Conservation (phyloP, 257 asterid genomes). For the Linaria vulgaris region DNA sequence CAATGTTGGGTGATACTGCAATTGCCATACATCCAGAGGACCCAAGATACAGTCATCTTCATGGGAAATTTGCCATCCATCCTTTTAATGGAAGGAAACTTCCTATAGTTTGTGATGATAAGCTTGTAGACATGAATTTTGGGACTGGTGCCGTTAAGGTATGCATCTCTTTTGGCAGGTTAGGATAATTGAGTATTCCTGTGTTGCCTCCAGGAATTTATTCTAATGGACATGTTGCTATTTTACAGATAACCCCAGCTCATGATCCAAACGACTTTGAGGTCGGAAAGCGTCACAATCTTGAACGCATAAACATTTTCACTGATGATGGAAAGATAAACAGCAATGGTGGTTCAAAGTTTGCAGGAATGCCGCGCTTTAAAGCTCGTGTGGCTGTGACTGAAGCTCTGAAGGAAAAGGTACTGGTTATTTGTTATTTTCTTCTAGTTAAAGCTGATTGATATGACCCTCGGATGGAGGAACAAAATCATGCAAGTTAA, state of each 20-base stretch:
- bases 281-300: slow-evolving; percentile 90
- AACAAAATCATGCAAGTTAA: neutral
- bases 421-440: slow-evolving; percentile 17
- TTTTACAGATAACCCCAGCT: slow-evolving; percentile 91
- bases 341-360: slow-evolving; percentile 75
- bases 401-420: slow-evolving; percentile 77
- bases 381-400: slow-evolving; percentile 81
- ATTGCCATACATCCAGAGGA: slow-evolving; percentile 95
- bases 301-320: slow-evolving; percentile 75
- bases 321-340: slow-evolving; percentile 96
- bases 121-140: slow-evolving; percentile 83
- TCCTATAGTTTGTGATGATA: slow-evolving; percentile 81
- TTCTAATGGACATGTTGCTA: slow-evolving; percentile 24
- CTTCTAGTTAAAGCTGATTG: neutral
- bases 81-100: slow-evolving; percentile 89
- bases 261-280: slow-evolving; percentile 99
- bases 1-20: slow-evolving; percentile 98
- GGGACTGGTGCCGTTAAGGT: slow-evolving; percentile 99
- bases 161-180: slow-evolving; percentile 20
- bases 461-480: neutral
- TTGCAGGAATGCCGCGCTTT: slow-evolving; percentile 82
- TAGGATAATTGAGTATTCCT: slow-evolving; percentile 9
- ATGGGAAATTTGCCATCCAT: slow-evolving; percentile 78
- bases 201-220: slow-evolving; percentile 18
- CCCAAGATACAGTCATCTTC: slow-evolving; percentile 74